Percentiles rank a stretch among this genome's conserved stretches.
These are phyloP conservation scores for Colletotrichum sp. DNA, from an alignment of 2,329 filamentous ascomycete species.

Conservation along the genomic window DNA sequence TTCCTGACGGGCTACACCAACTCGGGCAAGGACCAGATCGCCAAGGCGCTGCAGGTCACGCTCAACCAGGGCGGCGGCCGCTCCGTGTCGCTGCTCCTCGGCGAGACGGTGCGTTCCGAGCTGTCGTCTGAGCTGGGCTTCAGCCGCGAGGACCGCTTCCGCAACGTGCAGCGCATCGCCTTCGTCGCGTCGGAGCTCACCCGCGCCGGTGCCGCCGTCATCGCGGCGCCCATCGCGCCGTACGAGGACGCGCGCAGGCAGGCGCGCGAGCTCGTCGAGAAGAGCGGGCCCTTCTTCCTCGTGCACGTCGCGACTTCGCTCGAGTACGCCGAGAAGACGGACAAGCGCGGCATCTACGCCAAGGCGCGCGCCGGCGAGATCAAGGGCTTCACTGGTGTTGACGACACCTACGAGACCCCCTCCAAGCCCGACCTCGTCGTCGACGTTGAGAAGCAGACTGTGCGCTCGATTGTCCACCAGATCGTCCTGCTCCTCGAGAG, in stretches of 20 bases:
- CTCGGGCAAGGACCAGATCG: slow-evolving; percentile 95
- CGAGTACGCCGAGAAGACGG: slow-evolving; percentile 92
- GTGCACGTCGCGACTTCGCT: slow-evolving; percentile 93
- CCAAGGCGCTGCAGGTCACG: slow-evolving; percentile 92
- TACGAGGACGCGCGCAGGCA: slow-evolving; percentile 80
- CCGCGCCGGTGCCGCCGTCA: slow-evolving; percentile 90
- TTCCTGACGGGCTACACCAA: slow-evolving; percentile 98
- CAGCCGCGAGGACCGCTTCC: slow-evolving; percentile 88
- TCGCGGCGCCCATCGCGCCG: slow-evolving; percentile 94
- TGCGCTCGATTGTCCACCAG: slow-evolving; percentile 94
- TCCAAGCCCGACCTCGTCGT: slow-evolving; percentile 83
- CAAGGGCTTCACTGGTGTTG: slow-evolving; percentile 97
- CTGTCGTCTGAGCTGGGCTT: slow-evolving; percentile 96
- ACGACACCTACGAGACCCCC: slow-evolving; percentile 93
- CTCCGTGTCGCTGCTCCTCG: slow-evolving; percentile 90
- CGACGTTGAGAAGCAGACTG: slow-evolving; percentile 83
- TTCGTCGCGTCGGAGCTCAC: slow-evolving; percentile 97
- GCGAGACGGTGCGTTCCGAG: slow-evolving; percentile 93
- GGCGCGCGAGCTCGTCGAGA: slow-evolving; percentile 85
- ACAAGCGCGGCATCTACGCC: slow-evolving; percentile 89
- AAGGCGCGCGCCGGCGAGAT: slow-evolving; percentile 88
- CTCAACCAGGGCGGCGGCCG: slow-evolving; percentile 98
- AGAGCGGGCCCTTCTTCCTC: slow-evolving; percentile 91
- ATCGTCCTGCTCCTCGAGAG: slow-evolving; percentile 93
- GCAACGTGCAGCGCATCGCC: slow-evolving; percentile 93